phyloP scores from a whole-genome alignment of 2,329 filamentous ascomycete species.

The Neonectria faginata region DNA sequence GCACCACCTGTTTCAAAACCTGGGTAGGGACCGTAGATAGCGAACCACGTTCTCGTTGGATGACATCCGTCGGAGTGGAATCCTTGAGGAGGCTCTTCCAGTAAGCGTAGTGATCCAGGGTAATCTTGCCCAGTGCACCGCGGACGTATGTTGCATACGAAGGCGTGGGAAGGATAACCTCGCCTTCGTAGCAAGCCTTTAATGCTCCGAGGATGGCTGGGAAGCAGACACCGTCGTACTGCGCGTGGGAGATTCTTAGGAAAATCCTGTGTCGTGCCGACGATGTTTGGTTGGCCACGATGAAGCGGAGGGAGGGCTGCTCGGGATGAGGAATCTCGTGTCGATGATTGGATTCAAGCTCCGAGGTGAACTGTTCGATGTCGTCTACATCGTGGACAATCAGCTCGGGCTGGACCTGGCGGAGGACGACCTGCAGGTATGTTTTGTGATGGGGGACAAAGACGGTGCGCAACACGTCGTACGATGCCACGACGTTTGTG shows the following conservation, averaged over 20 bases:
- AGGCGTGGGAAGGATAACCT: neutral
- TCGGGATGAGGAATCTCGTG: conserved; percentile 3
- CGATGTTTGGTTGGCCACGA: conserved; percentile 18
- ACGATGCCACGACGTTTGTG: conserved; percentile 31
- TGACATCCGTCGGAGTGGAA: conserved; percentile 24
- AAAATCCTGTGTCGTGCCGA: conserved; percentile 29
- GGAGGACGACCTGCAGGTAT: conserved; percentile 35
- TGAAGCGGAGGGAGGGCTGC: conserved; percentile 17
- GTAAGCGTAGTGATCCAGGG: conserved; percentile 20
- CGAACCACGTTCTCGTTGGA: neutral
- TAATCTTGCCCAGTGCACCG: conserved; percentile 1
- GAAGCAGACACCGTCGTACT: conserved; percentile 35
- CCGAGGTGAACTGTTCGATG: conserved; percentile 22
- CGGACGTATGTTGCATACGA: conserved; percentile 27
- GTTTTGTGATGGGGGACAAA: conserved; percentile 25
- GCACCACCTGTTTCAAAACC: conserved; percentile 12
- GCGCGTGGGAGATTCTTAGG: conserved; percentile 33
- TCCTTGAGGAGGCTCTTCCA: conserved; percentile 24
- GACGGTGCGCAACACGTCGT: conserved; percentile 35
- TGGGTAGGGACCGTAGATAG: conserved; percentile 20
- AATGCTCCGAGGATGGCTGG: conserved; percentile 24
- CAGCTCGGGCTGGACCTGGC: conserved; percentile 17
- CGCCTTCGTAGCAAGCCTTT: conserved; percentile 27
- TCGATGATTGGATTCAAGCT: conserved; percentile 10
- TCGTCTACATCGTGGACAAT: conserved; percentile 21